Base-by-base conservation (phyloP, 2,329 filamentous ascomycete genomes). In the Diaporthe longicolla region DNA sequence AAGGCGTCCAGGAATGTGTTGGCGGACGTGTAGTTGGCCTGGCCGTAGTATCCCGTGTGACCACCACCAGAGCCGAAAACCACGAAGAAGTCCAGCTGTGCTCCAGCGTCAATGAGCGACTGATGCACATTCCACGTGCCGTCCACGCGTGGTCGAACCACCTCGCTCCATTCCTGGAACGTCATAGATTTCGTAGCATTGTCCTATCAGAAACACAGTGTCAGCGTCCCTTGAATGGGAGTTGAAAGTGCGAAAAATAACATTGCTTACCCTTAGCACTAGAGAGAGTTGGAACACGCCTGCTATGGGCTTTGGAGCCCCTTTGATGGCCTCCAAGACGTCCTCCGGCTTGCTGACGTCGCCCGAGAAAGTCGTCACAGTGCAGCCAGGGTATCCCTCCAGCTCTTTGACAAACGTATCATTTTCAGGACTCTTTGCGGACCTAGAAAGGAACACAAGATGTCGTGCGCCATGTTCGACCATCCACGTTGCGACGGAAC, bases 1-100 rank as follows among this genome's bases (percentile, higher is more conserved):
- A 84, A 79, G 10, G 79, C 76, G 52, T 83, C 79, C 71, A 83
- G 75, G 76, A 81, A 84, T 32, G 78, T 77, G 72, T 84, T 84
- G 21, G 79, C 82, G 9, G 82, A 81, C 8, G 79, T 75, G 72
- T 85, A 85, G 61, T 81, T 82, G 66, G 77, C 75, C 69, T 82
- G 81, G 1, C 72, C 75, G 4, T 8, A 24, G 15, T 57, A 37
- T 24, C 52, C 48, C 4, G 35, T 43, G 11, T 35, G 19, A 13
- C 48, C 26, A 8, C n/a, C 29, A 2, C 24, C 21, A 10, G 66
- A 70, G 32, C 48, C 50, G 29, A 57, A 57, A 9, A 75, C 43
- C 52, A 83, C 77, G 75, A 83, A 86, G 78, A 83, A 84, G 72
- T 84, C 82, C 1, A 82, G 72, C 11, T 58, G 40, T 1, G 77